Evolutionary conservation across 2,329 filamentous ascomycete genomes (phyloP).

Genomic region (Tolypocladium sp.): DNA sequence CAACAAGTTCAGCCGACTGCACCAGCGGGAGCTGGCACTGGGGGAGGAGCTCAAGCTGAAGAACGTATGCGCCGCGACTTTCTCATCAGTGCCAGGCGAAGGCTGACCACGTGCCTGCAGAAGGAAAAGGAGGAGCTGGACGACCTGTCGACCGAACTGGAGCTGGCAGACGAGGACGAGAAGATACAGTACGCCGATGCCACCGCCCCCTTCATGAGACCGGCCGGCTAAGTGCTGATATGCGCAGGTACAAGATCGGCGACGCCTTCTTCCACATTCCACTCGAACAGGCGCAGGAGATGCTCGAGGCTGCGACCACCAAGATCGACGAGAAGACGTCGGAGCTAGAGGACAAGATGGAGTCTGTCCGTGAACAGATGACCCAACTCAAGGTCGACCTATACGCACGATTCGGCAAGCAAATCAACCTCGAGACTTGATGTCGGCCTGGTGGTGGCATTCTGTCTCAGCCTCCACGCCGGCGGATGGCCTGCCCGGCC

Average conservation of each 20-base stretch:
- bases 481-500: neutral
- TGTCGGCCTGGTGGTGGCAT: neutral
- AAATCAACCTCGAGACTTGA: slow-evolving; percentile 92
- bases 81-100: neutral
- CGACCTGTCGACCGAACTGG: slow-evolving; percentile 82
- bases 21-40: slow-evolving; percentile 71
- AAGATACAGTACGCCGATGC: slow-evolving; percentile 64
- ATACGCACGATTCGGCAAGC: slow-evolving; percentile 90
- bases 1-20: slow-evolving; percentile 91
- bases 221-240: slow-evolving; percentile 1
- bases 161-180: slow-evolving; percentile 92
- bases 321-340: slow-evolving; percentile 70
- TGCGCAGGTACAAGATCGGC: slow-evolving; percentile 80
- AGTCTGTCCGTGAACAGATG: slow-evolving; percentile 76
- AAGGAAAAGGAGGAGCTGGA: slow-evolving; percentile 98
- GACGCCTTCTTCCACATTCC: slow-evolving; percentile 89
- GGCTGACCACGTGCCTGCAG: slow-evolving; percentile 36
- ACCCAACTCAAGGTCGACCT: slow-evolving; percentile 79
- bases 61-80: slow-evolving; percentile 42
- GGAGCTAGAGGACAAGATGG: slow-evolving; percentile 67
- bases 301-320: slow-evolving; percentile 63
- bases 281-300: slow-evolving; percentile 75
- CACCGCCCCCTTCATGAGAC: neutral
- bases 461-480: neutral
- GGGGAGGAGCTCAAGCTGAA: slow-evolving; percentile 76